Evolutionary conservation across 345 rosid genomes (phyloP), one percentile per base, ranked within the genome.

Genomic region (Geranium brycei): DNA sequence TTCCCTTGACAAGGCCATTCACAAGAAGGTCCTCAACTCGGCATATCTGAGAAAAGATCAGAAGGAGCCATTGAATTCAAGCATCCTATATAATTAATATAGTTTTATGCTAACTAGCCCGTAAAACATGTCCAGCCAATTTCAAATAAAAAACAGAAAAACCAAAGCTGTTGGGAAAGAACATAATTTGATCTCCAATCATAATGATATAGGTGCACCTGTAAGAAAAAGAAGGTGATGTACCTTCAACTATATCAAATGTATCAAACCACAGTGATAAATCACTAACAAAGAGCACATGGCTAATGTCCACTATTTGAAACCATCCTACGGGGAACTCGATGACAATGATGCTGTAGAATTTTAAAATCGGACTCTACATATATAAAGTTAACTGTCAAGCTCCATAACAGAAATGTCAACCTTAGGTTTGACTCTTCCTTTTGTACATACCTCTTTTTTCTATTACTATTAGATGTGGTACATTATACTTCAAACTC

Each of bases 11-110:
- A 65, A 79, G 73, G 62, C 99, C 99, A 79, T 75, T 80, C 64
- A 93, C 96, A 68, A 90, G 88, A 77, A 93, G 78, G 74, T 87
- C 98, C 80, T 92, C 98, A 62, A 92, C 97, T 15, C 98, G 89
- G 68, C 95, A 92, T 65, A 92, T 89, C 98, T 92, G 78, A 17
- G 41, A 47, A 73, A 72, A 59, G 64, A 58, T 60, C 65, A 65
- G 31, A 59, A 19, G 59, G 56, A 57, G 58, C 16, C 41, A 35
- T 35, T 35, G 10, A 12, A 41, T 3, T 73, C 19, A 47, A 47
- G 10, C 53, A 47, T 47, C 53, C 53, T 13, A 47, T 23, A 13
- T 47, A 10, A 47, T 47, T 10, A 13, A 47, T 6, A 35, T 47
- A 47, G 47, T 38, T 38, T 38, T 38, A 38, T 38, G 47, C 2